Evolutionary conservation across 768 basidiomycete species (phyloP), one percentile per base, ranked within the genome.

Genomic region (Calocybe gangraenosa): DNA sequence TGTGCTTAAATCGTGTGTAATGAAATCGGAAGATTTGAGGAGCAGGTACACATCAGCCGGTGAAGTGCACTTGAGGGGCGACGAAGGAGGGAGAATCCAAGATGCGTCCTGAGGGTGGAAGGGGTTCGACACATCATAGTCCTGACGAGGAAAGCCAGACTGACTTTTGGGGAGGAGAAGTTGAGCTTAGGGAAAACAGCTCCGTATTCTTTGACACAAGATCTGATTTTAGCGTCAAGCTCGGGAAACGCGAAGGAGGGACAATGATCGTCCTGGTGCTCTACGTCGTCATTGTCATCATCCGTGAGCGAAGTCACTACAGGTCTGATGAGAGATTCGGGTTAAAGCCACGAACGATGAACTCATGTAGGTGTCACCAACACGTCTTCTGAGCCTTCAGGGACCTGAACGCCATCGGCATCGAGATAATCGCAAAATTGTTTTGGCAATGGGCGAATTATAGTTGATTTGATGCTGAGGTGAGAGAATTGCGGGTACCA

Each of bases 171-270:
- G n/a, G 90, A 84, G 5, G 92, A 90, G 67, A 94, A 96, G 58
- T 96, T 97, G 44, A 98, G 80, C 65, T 98, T 98, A 0, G 94
- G 93, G 61, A 98, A 98, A 21, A 95, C 84, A 5, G 84, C 85
- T 2, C 81, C 87, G 61, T 88, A 93, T 45, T 75, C 64, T 36
- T 66, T 55, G n/a, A 96, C 70, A 25, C 73, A 76, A 11, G 67
- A 61, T 39, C 88, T 68, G 49, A 97, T 94, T 46, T 69, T 68
- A 11, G 68, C 65, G 55, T 93, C 91, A n/a, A 96, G 67, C 37
- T 82, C 82, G 0, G 93, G 92, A 58, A 98, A 94, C 2, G 84
- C 69, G 56, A 79, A 90, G 19, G 53, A 65, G 39, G 56, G 64
- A 1, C 45, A 41, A 6, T 54, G 53, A 3, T 53, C 57, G 25